Evolutionary conservation across 192 early-diverging fungal species (phyloP).

Genomic region (Glomus cerebriforme): DNA sequence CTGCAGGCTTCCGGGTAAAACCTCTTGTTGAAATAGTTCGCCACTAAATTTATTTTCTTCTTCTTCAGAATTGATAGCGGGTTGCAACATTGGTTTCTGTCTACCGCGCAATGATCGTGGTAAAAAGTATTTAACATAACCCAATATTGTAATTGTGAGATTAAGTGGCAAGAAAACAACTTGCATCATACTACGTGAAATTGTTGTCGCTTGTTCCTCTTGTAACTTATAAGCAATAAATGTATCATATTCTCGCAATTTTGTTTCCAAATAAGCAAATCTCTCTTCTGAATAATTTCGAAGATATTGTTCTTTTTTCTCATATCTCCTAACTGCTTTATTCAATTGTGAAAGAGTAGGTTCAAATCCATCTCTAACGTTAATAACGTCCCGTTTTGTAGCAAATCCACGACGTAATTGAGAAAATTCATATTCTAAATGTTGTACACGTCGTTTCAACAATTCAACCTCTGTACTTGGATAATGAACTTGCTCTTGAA

Average conservation of each 20-base stretch:
- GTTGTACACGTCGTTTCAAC: slow-evolving; percentile 48
- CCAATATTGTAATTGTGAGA: slow-evolving; percentile 45
- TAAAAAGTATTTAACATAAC: slow-evolving; percentile 48
- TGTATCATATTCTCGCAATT: slow-evolving; percentile 57
- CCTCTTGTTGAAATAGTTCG: slow-evolving; percentile 1
- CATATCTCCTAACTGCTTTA: slow-evolving; percentile 54
- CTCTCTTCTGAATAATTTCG: slow-evolving; percentile 55
- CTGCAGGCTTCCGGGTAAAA: slow-evolving; percentile 1
- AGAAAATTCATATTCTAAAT: slow-evolving; percentile 53
- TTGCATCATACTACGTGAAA: slow-evolving; percentile 35
- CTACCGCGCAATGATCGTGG: slow-evolving; percentile 29
- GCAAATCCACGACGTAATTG: slow-evolving; percentile 53
- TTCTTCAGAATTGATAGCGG: slow-evolving; percentile 13
- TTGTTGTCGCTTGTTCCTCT: slow-evolving; percentile 47
- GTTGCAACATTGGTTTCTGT: slow-evolving; percentile 29
- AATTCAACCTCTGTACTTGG: slow-evolving; percentile 50
- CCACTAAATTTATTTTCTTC: neutral
- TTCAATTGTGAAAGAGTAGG: slow-evolving; percentile 56
- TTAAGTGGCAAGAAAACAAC: slow-evolving; percentile 57
- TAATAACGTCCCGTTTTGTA: slow-evolving; percentile 56
- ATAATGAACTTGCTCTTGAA: slow-evolving; percentile 57
- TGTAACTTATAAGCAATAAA: slow-evolving; percentile 54
- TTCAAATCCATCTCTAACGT: slow-evolving; percentile 51
- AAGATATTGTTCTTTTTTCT: slow-evolving; percentile 56
- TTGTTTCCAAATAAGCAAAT: slow-evolving; percentile 52